A percentile compares a stretch with the other conserved stretches of the same genome.
Evolutionary conservation across 2,329 filamentous ascomycete species (phyloP).

Genomic region (Aphanoascus verrucosus): DNA sequence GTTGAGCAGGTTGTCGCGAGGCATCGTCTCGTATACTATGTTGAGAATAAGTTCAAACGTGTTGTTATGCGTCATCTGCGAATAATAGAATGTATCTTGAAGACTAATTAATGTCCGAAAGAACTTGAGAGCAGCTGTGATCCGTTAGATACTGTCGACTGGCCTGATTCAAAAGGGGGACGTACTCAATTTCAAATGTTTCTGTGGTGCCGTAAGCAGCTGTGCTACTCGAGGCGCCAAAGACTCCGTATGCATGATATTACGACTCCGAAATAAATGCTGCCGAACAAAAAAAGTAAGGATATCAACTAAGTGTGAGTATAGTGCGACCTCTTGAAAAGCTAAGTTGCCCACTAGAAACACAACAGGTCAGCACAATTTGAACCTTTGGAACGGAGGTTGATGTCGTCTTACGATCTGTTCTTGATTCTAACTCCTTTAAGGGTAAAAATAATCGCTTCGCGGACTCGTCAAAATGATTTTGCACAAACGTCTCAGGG

Average conservation of each 20-base stretch:
- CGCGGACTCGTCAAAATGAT: slow-evolving; percentile 83
- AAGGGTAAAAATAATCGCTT: slow-evolving; percentile 77
- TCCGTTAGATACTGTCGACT: slow-evolving; percentile 4
- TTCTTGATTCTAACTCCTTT: slow-evolving; percentile 61
- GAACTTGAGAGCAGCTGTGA: slow-evolving; percentile 74
- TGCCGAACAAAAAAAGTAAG: slow-evolving; percentile 88
- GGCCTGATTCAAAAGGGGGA: background rate
- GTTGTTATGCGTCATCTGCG: slow-evolving; percentile 68
- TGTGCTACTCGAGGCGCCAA: slow-evolving; percentile 70
- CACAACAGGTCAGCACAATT: slow-evolving; percentile 14
- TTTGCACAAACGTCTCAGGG: slow-evolving; percentile 73
- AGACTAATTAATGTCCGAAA: slow-evolving; percentile 77
- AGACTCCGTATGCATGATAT: slow-evolving; percentile 71
- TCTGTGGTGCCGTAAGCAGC: slow-evolving; percentile 71
- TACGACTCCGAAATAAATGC: slow-evolving; percentile 75
- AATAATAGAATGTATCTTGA: slow-evolving; percentile 84
- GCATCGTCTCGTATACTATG: slow-evolving; percentile 73
- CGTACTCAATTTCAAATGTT: slow-evolving; percentile 81
- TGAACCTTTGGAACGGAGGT: background rate
- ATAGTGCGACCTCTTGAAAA: slow-evolving; percentile 79
- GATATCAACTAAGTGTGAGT: slow-evolving; percentile 82
- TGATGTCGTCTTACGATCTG: slow-evolving; percentile 36
- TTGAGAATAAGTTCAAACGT: slow-evolving; percentile 77
- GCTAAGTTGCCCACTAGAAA: slow-evolving; percentile 55
- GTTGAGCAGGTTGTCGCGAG: slow-evolving; percentile 83